Evolutionary conservation across 805 yeast species (phyloP).

Genomic region (Komagataella populi): DNA sequence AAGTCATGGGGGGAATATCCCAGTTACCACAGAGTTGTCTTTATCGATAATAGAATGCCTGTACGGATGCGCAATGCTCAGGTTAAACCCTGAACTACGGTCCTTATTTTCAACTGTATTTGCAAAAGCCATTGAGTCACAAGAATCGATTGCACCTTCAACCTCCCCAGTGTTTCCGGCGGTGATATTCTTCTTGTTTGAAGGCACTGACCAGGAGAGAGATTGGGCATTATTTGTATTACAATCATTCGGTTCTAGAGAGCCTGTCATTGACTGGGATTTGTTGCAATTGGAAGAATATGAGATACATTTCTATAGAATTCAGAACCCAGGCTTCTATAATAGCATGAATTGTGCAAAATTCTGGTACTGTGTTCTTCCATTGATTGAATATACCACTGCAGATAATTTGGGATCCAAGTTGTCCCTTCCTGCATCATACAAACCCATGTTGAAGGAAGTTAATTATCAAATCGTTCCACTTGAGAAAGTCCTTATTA

Average conservation of each 20-base stretch:
- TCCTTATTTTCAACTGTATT: constrained; percentile 23
- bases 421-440: constrained; percentile 12
- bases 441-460: constrained; percentile 9
- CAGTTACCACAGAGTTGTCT: background rate
- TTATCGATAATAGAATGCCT: constrained; percentile 31
- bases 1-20: background rate
- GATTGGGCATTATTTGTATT: constrained; percentile 31
- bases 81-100: constrained; percentile 22
- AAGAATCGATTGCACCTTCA: constrained; percentile 4
- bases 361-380: constrained; percentile 33
- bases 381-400: constrained; percentile 22
- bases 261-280: constrained; percentile 10
- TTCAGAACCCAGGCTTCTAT: constrained; percentile 40
- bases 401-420: constrained; percentile 18
- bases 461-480: constrained; percentile 20
- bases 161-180: constrained; percentile 28
- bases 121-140: constrained; percentile 11
- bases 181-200: constrained; percentile 36
- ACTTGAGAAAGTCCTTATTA: constrained; percentile 26
- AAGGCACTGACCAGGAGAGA: constrained; percentile 32
- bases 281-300: constrained; percentile 41
- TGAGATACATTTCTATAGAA: constrained; percentile 30
- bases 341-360: constrained; percentile 22
- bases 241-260: background rate
- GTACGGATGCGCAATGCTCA: constrained; percentile 35